phyloP scores from a whole-genome alignment of 2,329 filamentous ascomycete genomes.

The Phymatotrichopsis omnivora region DNA sequence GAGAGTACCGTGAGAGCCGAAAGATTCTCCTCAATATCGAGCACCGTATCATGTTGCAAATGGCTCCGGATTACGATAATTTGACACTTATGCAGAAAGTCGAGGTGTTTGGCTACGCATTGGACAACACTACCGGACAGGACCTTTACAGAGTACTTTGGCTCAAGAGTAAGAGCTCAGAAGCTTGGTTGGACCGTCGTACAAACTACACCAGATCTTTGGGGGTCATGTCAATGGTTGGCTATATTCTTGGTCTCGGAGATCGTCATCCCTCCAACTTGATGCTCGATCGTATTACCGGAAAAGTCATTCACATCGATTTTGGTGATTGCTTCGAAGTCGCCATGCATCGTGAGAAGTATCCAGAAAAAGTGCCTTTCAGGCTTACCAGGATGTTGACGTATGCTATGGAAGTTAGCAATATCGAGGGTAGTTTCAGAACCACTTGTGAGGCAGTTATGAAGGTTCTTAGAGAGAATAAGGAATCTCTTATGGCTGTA shows the following conservation, averaged over 20 bases:
- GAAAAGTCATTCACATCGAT: conserved; percentile 97
- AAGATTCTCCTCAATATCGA: conserved; percentile 99
- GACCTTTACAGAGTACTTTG: conserved; percentile 96
- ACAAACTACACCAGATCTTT: conserved; percentile 98
- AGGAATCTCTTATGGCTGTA: conserved; percentile 97
- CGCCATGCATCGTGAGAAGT: conserved; percentile 98
- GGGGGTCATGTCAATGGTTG: conserved; percentile 99
- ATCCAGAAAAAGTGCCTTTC: conserved; percentile 95
- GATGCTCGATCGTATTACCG: conserved; percentile 91
- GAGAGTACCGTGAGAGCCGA: conserved; percentile 91
- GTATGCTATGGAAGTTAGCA: conserved; percentile 99
- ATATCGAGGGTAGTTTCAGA: conserved; percentile 96
- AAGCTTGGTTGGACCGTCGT: conserved; percentile 91
- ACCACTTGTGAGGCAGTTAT: conserved; percentile 98
- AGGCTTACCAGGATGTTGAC: conserved; percentile 96
- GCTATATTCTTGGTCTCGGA: conserved; percentile 92
- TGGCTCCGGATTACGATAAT: conserved; percentile 98
- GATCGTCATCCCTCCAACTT: conserved; percentile 96
- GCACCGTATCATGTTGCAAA: conserved; percentile 98
- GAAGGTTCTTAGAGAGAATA: conserved; percentile 91
- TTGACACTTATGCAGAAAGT: conserved; percentile 99
- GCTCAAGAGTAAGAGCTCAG: conserved; percentile 97
- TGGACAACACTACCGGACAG: conserved; percentile 98
- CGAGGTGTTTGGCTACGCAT: conserved; percentile 95
- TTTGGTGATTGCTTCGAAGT: conserved; percentile 99